Evolutionary conservation across 2,329 filamentous ascomycete species (phyloP).

Genomic region (Taxawa tesnikishii): DNA sequence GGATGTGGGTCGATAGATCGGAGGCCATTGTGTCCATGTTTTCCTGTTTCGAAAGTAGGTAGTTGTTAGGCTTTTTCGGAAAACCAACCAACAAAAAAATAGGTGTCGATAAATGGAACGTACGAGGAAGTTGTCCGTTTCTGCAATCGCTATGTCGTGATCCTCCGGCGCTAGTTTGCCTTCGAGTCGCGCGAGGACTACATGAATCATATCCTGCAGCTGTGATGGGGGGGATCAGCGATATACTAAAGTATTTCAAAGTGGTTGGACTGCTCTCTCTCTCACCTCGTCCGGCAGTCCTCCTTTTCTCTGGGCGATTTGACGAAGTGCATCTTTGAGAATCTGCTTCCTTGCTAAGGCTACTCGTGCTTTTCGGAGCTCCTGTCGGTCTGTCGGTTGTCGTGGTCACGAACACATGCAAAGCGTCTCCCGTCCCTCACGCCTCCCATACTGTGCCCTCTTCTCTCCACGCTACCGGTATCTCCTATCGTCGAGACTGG

Average conservation of each 20-base stretch:
- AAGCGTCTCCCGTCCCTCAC: neutral
- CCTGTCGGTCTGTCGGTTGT: constrained; percentile 13
- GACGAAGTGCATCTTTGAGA: constrained; percentile 21
- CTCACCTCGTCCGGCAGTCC: constrained; percentile 26
- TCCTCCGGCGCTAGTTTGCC: constrained; percentile 24
- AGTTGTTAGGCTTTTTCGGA: neutral
- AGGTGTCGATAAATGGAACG: neutral
- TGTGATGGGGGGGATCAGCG: constrained; percentile 7
- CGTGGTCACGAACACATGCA: neutral
- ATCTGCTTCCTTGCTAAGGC: constrained; percentile 20
- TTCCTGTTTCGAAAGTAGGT: constrained; percentile 11
- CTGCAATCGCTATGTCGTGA: constrained; percentile 24
- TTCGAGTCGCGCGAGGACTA: constrained; percentile 26
- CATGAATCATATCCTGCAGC: constrained; percentile 29
- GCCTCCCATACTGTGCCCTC: too few relatives aligned
- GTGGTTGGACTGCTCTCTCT: neutral
- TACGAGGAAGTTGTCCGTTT: constrained; percentile 27
- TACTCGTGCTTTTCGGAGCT: constrained; percentile 22
- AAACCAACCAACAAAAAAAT: neutral
- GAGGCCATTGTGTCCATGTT: constrained; percentile 22
- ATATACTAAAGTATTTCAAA: neutral
- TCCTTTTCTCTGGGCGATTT: constrained; percentile 20
- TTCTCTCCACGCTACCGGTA: neutral
- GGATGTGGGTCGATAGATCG: constrained; percentile 21
- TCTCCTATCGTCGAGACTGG: neutral